Evolutionary conservation across 352 stramenopile species (phyloP).

Genomic region (Globisporangium splendens): DNA sequence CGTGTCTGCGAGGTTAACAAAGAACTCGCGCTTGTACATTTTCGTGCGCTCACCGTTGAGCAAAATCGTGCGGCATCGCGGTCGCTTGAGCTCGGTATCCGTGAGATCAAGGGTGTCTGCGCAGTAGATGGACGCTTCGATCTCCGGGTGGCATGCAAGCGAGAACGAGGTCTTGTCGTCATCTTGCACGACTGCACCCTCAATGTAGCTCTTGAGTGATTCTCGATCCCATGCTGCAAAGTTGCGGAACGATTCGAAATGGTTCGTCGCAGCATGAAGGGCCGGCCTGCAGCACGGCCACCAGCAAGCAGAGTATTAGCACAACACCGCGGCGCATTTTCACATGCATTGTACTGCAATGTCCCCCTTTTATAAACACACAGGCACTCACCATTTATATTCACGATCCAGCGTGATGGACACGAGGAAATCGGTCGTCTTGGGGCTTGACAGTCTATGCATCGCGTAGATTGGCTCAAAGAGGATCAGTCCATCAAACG

Average conservation of each 20-base stretch:
- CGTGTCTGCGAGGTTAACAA: constrained; percentile 17
- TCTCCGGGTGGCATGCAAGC: constrained; percentile 30
- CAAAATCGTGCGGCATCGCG: constrained; percentile 21
- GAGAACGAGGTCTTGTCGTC: constrained; percentile 9
- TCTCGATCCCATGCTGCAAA: constrained; percentile 39
- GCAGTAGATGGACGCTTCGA: constrained; percentile 37
- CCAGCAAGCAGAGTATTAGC: background rate
- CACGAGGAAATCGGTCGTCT: constrained; percentile 27
- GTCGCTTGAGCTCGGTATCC: constrained; percentile 12
- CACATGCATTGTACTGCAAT: no score
- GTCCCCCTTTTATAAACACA: no score
- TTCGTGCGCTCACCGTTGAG: constrained; percentile 25
- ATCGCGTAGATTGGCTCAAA: constrained; percentile 38
- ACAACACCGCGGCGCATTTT: background rate
- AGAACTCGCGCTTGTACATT: constrained; percentile 20
- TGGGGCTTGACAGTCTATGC: background rate
- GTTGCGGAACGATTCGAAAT: constrained; percentile 33
- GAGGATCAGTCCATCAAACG: constrained; percentile 41
- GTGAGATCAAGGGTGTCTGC: constrained; percentile 15
- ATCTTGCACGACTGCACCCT: constrained; percentile 22
- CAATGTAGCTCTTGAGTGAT: constrained; percentile 27
- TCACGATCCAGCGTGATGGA: constrained; percentile 35
- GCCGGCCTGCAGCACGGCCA: constrained; percentile 19
- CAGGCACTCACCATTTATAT: constrained; percentile 5
- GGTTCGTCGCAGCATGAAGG: constrained; percentile 17